Conservation (phyloP, 495 filamentous ascomycete species). For the Penicillium coffeae region DNA sequence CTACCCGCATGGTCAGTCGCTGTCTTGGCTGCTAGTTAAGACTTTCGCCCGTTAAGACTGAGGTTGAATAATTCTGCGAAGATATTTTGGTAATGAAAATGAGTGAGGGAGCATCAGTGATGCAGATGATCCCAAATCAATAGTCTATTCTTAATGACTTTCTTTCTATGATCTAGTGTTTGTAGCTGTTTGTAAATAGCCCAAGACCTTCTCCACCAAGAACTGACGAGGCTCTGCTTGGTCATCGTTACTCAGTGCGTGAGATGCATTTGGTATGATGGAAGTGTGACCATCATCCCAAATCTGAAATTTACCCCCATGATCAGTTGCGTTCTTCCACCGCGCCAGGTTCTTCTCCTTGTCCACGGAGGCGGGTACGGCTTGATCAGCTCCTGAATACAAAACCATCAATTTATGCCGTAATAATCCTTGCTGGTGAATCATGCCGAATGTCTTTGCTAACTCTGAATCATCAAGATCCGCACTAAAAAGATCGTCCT, state of each 20-base stretch:
- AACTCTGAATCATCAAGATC: constrained; percentile 62
- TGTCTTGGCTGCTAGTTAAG: constrained; percentile 4
- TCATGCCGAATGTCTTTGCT: constrained; percentile 57
- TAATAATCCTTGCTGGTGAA: constrained; percentile 51
- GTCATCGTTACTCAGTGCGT: constrained; percentile 46
- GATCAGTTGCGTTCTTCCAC: constrained; percentile 59
- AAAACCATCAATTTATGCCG: constrained; percentile 47
- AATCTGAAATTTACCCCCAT: constrained; percentile 19
- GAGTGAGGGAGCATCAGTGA: too few relatives aligned
- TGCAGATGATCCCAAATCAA: too few relatives aligned
- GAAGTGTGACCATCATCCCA: constrained; percentile 40
- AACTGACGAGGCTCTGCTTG: constrained; percentile 39
- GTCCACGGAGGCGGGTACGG: constrained; percentile 60
- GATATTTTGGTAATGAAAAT: too few relatives aligned
- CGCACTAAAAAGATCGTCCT: constrained; percentile 87
- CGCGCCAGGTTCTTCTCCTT: constrained; percentile 55
- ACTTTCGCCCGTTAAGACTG: not conserved
- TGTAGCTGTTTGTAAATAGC: constrained; percentile 18
- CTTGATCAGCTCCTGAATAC: constrained; percentile 67
- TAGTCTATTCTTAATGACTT: too few relatives aligned
- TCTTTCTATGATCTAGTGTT: not conserved
- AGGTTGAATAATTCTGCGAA: too few relatives aligned
- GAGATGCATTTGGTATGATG: constrained; percentile 42
- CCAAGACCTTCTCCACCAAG: constrained; percentile 34
- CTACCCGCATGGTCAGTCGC: constrained; percentile 8